Evolutionary conservation across 306 rosid species (phyloP), one percentile per base, ranked within the genome.

Genomic region (Trichosanthes truncata): DNA sequence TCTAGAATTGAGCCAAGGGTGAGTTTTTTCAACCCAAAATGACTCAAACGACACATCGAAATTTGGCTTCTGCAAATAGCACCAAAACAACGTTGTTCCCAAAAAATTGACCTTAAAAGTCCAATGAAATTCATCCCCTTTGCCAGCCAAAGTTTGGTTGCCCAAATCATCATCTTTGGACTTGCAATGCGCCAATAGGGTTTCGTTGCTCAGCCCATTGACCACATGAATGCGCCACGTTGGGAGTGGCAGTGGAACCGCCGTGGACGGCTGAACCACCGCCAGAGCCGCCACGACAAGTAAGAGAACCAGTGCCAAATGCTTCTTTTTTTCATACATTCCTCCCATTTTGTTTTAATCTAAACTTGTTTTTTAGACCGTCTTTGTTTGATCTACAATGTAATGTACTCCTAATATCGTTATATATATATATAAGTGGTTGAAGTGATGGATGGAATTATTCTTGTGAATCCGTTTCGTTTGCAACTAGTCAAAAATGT

Each of bases 151-250:
- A 5, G n/a, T 11, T 0, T 76, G 79, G 20, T 0, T 14, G 2
- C 86, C 86, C 7, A 80, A 20, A 76, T 80, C 83, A 29, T 76
- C 14, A 10, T 83, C 49, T 33, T 45, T 75, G 17, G 81, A 83
- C 11, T 66, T 43, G 18, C 81, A 83, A 8, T 83, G 79, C 12
- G 46, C 23, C 6, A 25, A 33, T 8, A 76, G 20, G 5, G 5
- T 9, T 20, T 48, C 25, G 13, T 15, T 4, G 40, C 41, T 48
- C 48, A 83, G 12, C 2, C 57, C 46, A 35, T 79, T 66, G 2
- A 48, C 67, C 31, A 78, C 52, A 21, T 59, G 55, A 9, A 82
- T 55, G 1, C 20, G 55, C 84, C 83, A 80, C 26, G 7, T 57
- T 6, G 55, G 35, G 23, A 38, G 61, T 26, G 31, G 43, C 4